Base-by-base conservation (phyloP, 148 eudicot genomes). In the Vaccinium darrowii region DNA sequence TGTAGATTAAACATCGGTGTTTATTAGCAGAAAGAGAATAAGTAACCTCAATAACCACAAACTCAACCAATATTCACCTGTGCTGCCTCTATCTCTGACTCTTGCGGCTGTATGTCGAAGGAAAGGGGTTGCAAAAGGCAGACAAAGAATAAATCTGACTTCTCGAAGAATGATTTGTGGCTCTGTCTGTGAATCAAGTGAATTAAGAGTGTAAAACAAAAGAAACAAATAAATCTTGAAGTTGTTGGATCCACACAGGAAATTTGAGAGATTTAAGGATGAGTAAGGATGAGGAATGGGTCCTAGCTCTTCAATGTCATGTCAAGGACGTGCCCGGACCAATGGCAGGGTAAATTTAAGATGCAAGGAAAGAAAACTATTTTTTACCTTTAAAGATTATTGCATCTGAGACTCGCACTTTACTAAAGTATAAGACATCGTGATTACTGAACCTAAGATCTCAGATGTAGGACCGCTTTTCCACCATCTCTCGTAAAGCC, bases 1-100 rank as follows among this genome's bases (percentile, higher is more conserved):
- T 15, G 15, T 54, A 16, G 33, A 78, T 53, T 15, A 78, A 52
- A 25, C 13, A 27, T 27, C 12, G 0, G 13, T 49, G 36, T 23
- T 58, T 36, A 36, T 33, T 27, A 14, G 1, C 14, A 65, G 50
- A 47, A 63, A 67, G 16, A n/a, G 21, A 69, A 81, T 21, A 50
- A 52, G 5, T 65, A 27, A 79, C 47, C 27, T 15, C 71, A 30
- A 30, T 19, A 71, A 71, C 49, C 18, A 51, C 10, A 25, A 77
- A 56, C 19, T 58, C 76, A n/a, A 60, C 50, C 16, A 79, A 18
- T 81, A 83, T 33, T 60, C 88, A 92, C 97, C 95, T 89, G 88
- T 63, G 95, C 97, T 76, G 97, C 95, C 86, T 90, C 95, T 72
- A 94, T 91, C 86, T 94, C 97, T 83, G 89, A 78, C 80, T 90